Percentiles rank a stretch among this genome's conserved stretches.
Evolutionary conservation across 371 early-diverging fungal species (phyloP).

Genomic region (Synchytrium microbalum): DNA sequence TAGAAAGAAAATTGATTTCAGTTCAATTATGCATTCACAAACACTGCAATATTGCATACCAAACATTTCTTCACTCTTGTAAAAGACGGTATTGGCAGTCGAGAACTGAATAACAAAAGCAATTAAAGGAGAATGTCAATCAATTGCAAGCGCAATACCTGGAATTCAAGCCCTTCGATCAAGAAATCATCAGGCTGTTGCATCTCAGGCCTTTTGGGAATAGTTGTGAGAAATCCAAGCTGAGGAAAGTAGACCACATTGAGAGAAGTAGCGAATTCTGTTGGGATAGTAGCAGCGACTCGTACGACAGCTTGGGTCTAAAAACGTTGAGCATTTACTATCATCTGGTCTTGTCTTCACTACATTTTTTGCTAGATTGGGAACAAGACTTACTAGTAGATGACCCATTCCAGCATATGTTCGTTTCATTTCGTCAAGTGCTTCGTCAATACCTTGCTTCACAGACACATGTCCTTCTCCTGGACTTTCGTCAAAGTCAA

Average conservation of each 20-base stretch:
- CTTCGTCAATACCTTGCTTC: constrained; percentile 51
- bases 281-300: constrained; percentile 44
- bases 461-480: constrained; percentile 49
- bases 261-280: constrained; percentile 37
- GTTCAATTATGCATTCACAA: constrained; percentile 8
- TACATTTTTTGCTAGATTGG: background rate
- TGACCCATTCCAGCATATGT: constrained; percentile 50
- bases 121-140: constrained; percentile 7
- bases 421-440: constrained; percentile 53
- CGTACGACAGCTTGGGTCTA: constrained; percentile 55
- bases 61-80: constrained; percentile 57
- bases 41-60: constrained; percentile 31
- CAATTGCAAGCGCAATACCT: constrained; percentile 22
- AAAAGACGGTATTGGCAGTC: constrained; percentile 59
- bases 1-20: constrained; percentile 13
- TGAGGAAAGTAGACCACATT: constrained; percentile 77
- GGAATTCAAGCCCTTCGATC: constrained; percentile 34
- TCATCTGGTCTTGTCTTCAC: constrained; percentile 1
- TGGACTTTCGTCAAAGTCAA: constrained; percentile 62
- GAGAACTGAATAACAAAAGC: constrained; percentile 48
- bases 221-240: constrained; percentile 65
- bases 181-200: constrained; percentile 32
- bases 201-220: constrained; percentile 47
- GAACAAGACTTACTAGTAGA: constrained; percentile 36
- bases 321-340: constrained; percentile 2